phyloP scores from a whole-genome alignment of 495 filamentous ascomycete species.

The Gamarada debralockiae region DNA sequence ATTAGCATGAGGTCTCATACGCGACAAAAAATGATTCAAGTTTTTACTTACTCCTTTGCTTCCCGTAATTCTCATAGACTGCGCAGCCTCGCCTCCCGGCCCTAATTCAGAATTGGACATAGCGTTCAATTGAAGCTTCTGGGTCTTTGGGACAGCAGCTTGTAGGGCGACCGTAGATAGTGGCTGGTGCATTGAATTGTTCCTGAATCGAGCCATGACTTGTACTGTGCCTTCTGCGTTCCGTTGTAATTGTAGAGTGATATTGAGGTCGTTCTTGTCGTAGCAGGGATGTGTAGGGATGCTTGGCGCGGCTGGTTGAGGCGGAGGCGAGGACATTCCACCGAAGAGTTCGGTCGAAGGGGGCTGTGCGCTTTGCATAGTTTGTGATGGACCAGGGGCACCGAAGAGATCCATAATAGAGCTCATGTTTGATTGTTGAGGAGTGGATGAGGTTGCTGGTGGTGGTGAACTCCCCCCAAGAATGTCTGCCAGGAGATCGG shows the following conservation, averaged over 20 bases:
- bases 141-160: constrained; percentile 92
- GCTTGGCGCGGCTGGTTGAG: constrained; percentile 32
- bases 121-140: constrained; percentile 83
- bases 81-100: constrained; percentile 76
- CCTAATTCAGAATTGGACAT: constrained; percentile 77
- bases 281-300: constrained; percentile 66
- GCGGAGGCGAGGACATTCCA: constrained; percentile 44
- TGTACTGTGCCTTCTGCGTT: constrained; percentile 68
- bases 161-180: constrained; percentile 76
- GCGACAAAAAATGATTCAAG: constrained; percentile 6
- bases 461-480: constrained; percentile 52
- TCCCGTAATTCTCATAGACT: constrained; percentile 78
- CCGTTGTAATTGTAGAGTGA: constrained; percentile 79
- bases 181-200: constrained; percentile 58
- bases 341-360: constrained; percentile 42
- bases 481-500: constrained; percentile 87
- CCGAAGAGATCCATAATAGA: constrained; percentile 89
- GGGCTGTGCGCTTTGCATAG: constrained; percentile 38
- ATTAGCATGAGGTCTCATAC: constrained; percentile 28
- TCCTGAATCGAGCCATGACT: constrained; percentile 78
- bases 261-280: constrained; percentile 76
- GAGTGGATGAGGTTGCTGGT: constrained; percentile 46
- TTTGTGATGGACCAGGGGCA: constrained; percentile 28
- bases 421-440: constrained; percentile 54
- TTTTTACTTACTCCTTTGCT: constrained; percentile 76